Percentiles rank a stretch among this genome's conserved stretches.
Conservation (phyloP, 2,329 filamentous ascomycete species). For the Ophiognomonia clavigignenti-juglandacearum region DNA sequence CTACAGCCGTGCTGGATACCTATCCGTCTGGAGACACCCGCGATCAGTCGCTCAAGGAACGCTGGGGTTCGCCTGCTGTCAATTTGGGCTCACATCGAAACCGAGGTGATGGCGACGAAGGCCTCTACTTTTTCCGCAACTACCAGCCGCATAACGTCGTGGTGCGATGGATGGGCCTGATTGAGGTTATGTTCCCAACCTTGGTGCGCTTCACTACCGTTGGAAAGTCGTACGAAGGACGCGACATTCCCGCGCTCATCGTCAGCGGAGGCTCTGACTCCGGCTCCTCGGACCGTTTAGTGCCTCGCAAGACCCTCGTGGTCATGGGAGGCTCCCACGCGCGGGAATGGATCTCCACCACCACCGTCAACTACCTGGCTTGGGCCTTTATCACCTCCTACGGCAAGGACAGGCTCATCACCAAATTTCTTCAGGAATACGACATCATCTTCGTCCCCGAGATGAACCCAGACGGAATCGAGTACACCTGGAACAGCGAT, state of each 20-base stretch:
- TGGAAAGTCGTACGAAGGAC: conserved; percentile 82
- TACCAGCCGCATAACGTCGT: conserved; percentile 77
- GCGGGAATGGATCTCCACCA: conserved; percentile 93
- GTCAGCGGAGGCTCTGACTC: conserved; percentile 50
- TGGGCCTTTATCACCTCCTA: conserved; percentile 84
- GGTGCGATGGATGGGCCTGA: conserved; percentile 83
- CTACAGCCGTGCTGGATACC: conserved; percentile 70
- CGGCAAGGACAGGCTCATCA: conserved; percentile 66
- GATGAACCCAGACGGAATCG: conserved; percentile 89
- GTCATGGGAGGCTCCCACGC: conserved; percentile 86
- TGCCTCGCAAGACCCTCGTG: conserved; percentile 68
- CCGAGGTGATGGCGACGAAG: conserved; percentile 23
- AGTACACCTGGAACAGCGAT: conserved; percentile 88
- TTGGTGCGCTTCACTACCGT: conserved; percentile 70
- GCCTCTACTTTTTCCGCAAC: conserved; percentile 76
- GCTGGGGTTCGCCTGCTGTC: conserved; percentile 23
- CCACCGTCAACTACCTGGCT: conserved; percentile 84
- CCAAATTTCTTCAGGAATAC: conserved; percentile 74
- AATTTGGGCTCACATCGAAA: conserved; percentile 22
- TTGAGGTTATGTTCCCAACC: conserved; percentile 84
- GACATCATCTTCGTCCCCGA: conserved; percentile 87
- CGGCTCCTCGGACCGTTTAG: conserved; percentile 35
- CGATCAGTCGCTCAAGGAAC: conserved; percentile 18
- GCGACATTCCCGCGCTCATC: conserved; percentile 77
- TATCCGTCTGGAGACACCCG: conserved; percentile 49